Evolutionary conservation across 768 basidiomycete species (phyloP), one percentile per base, ranked within the genome.

Genomic region (Lentinula edodes): DNA sequence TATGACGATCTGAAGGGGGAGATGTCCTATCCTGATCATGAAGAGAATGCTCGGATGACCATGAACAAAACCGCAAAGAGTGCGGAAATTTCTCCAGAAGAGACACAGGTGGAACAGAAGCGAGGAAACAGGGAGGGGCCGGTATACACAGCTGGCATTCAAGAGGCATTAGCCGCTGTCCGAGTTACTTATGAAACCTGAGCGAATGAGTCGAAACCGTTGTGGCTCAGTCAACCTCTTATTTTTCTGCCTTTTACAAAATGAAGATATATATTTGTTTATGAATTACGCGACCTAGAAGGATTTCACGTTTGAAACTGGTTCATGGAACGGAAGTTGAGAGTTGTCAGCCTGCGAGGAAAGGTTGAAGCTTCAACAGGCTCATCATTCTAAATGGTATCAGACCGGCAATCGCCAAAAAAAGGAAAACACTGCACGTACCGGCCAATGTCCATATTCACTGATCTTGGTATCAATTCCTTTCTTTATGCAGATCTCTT

Each of bases 1-100:
- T 94, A 93, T 69, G 84, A 88, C 69, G 79, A 84, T 63, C 71
- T 94, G 64, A 78, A 72, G 50, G 91, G 90, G 3, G 85, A 88
- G 70, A 78, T 85, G 77, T 46, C 58, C 8, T 56, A 43, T 42
- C 1, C 2, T 8, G 41, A 45, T 16, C 41, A 23, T 41, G 39
- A 56, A 28, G 41, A 12, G 12, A 35, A 36, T n/a, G 18, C 28
- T 10, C 7, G 15, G 20, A 23, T 20, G 20, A 23, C 20, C 2
- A 1, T 8, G 5, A 50, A 32, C 18, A 32, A 23, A 5, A 10
- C 20, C 48, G 3, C 51, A 15, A 16, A 32, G 13, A 52, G n/a
- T 15, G 20, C 6, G 15, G 6, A 36, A 5, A 18, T 16, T 10
- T 13, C 1, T 7, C 45, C 10, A 5, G 20, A 2, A 20, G 15